Evolutionary conservation across 805 yeast genomes (phyloP), one percentile per base, ranked within the genome.

Genomic region (Sugiyamaella mastotermitis): DNA sequence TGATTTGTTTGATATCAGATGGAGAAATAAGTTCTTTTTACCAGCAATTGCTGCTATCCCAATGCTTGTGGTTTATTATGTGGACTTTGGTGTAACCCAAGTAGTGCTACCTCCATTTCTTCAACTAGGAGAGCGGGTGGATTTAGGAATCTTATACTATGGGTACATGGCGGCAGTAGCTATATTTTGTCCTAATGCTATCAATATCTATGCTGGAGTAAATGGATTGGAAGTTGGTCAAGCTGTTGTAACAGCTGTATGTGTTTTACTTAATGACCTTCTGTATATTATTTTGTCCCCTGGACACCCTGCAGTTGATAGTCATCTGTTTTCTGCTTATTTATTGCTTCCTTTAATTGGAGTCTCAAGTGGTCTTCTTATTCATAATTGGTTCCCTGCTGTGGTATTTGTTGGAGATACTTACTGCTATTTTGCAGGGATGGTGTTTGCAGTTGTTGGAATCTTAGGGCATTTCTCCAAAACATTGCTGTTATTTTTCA

Each of bases 141-240:
- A 92, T 58, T 65, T 92, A 40, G 95, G 96, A 3, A 57, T 68
- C 13, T 60, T 84, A 19, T 92, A 92, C 65, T 92, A 92, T 58
- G 63, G 64, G 10, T 92, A 92, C 64, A 92, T 92, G 98, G 85
- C 82, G 0, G 71, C 94, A 0, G 77, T 92, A 42, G 81, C 95
- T 2, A 90, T 92, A 27, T 92, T 92, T 56, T 83, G 96, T 52
- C 97, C 99, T 17, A 90, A 92, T 57, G 85, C 97, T 8, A 87
- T 92, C 59, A 92, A 92, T 57, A 92, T 92, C 37, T 66, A 88
- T 21, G 99, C 99, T 0, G 99, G 99, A 4, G 76, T 92, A 33
- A 92, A 92, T 58, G 99, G 99, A 0, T 67, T 92, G 30, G 99
- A 92, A 62, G 97, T 88, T 9, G 97, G 97, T 19, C 98, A 92